Percentiles rank a stretch among this genome's conserved stretches.
phyloP scores from a whole-genome alignment of 352 stramenopile species.

The Halophytophthora batemanensis region DNA sequence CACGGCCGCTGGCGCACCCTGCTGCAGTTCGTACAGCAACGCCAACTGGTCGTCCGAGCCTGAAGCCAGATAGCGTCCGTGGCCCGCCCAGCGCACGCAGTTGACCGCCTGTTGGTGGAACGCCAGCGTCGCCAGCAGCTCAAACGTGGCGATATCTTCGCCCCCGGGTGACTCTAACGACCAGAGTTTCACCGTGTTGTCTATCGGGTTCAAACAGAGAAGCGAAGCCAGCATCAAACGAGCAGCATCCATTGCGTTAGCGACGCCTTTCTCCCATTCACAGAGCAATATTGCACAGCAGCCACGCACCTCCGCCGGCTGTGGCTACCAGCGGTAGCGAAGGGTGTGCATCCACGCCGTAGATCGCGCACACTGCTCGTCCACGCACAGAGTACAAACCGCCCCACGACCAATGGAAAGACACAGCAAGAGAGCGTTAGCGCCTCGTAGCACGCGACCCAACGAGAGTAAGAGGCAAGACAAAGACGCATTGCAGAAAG shows the following conservation, averaged over 20 bases:
- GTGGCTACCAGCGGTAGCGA: conserved; percentile 69
- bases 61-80: conserved; percentile 78
- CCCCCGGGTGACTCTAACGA: conserved; percentile 42
- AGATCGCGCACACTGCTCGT: conserved; percentile 67
- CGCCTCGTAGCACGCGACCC: conserved; percentile 3
- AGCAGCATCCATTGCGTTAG: not conserved
- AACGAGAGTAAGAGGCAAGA: conserved; percentile 1
- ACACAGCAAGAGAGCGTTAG: conserved; percentile 4
- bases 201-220: conserved; percentile 2
- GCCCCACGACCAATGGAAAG: not conserved
- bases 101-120: conserved; percentile 87
- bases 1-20: conserved; percentile 54
- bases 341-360: conserved; percentile 82
- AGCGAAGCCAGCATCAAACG: not conserved
- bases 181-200: conserved; percentile 86
- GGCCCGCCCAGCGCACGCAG: conserved; percentile 78
- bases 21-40: conserved; percentile 79
- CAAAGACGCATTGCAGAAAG: not conserved
- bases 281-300: not conserved
- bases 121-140: conserved; percentile 75
- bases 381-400: not conserved
- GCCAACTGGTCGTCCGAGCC: conserved; percentile 83
- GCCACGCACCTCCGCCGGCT: conserved; percentile 52
- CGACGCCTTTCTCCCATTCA: not conserved
- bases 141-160: conserved; percentile 59